Conservation (phyloP, 2,329 filamentous ascomycete genomes). For the Annulohypoxylon truncatum region DNA sequence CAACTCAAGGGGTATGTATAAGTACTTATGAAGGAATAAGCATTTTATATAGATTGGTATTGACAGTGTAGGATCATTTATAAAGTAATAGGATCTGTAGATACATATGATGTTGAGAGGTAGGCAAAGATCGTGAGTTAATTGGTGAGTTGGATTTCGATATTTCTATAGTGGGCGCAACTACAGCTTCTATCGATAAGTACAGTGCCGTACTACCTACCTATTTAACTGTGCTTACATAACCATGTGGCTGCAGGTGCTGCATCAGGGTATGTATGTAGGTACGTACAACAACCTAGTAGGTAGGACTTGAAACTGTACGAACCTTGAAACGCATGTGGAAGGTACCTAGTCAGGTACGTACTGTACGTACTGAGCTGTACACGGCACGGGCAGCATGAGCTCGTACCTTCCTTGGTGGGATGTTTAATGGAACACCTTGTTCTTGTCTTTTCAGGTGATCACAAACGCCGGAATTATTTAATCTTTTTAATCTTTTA, state of each 20-base stretch:
- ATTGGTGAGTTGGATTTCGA: not conserved
- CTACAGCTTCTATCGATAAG: conserved; percentile 4
- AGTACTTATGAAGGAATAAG: not conserved
- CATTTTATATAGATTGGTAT: not conserved
- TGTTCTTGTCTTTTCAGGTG: conserved; percentile 13
- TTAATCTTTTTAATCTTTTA: not conserved
- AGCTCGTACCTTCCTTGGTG: conserved; percentile 4
- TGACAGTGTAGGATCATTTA: not conserved
- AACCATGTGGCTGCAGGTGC: conserved; percentile 2
- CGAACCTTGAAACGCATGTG: not conserved
- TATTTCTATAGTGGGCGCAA: not conserved
- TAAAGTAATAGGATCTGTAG: not conserved
- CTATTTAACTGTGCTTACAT: not conserved
- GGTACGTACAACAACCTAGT: no score
- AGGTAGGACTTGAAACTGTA: no score
- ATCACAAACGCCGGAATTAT: conserved; percentile 28
- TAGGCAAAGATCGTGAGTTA: not conserved
- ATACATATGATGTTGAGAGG: not conserved
- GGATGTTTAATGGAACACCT: conserved; percentile 24
- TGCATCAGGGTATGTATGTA: not conserved
- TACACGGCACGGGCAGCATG: not conserved
- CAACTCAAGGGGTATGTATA: conserved; percentile 5
- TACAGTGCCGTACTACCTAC: not conserved
- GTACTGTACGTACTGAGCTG: not conserved
- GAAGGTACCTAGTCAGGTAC: not conserved